Base-by-base conservation (phyloP, 208 protist species). In the Crithidia thermophila region DNA sequence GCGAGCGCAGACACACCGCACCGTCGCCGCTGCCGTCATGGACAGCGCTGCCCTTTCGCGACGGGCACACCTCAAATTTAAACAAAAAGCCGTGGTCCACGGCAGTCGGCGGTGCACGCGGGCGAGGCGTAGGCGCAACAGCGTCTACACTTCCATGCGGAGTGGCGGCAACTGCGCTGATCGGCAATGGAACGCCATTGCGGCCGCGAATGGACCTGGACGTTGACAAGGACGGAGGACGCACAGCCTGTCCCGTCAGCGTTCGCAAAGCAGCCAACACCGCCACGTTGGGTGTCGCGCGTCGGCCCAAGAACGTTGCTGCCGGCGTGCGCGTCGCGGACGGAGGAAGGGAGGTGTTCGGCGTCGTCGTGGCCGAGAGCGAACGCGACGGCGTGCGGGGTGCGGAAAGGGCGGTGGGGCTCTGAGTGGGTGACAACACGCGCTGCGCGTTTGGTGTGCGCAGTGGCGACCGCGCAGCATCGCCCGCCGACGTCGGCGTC, bases 51-150 rank as follows among this genome's bases (percentile, higher is more conserved):
- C 30, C 36, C 9, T 16, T 45, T 5, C 40, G 60, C 4, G 51
- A 58, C 20, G 69, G 53, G 28, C 60, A 64, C 52, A 75, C 40
- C 34, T 75, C 60, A 27, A 75, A 49, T 23, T 28, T 51, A 27
- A 75, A 75, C 1, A 75, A 3, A 57, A 63, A 75, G 9, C 69
- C 69, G 8, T 63, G 56, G 10, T 40, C 31, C 9, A 27, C 23
- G 6, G 39, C 8, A 2, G 46, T n/a, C 23, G 0, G 10, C 16
- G n/a, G 21, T 10, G 52, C 40, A 20, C n/a, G 47, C 4, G 34
- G 27, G 4, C 8, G 59, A 4, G 37, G 42, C n/a, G 57, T 8
- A 13, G 25, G 2, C 11, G 33, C 18, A 23, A 5, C 18, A 5
- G 7, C 9, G 36, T 46, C 53, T n/a, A n/a, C n/a, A n/a, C 31